Conservation (phyloP, 108 stramenopile genomes). For the Asterionellopsis glacialis region DNA sequence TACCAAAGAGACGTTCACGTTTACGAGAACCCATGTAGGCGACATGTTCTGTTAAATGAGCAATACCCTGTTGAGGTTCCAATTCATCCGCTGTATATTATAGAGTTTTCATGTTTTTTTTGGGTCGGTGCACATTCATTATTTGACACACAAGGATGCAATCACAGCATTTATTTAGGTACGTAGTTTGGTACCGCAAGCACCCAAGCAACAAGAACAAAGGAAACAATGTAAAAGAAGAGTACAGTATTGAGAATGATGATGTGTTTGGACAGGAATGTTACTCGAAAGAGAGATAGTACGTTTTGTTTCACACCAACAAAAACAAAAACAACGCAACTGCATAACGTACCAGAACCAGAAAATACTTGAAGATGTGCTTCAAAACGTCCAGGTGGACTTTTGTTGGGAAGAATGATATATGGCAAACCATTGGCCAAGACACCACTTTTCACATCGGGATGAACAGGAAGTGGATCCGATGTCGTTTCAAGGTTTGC, state of each 20-base stretch:
- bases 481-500: constrained; percentile 18
- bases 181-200: too few species aligned
- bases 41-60: constrained; percentile 97
- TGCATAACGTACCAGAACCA: constrained; percentile 70
- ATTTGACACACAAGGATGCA: too few species aligned
- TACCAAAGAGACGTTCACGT: constrained; percentile 93
- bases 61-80: constrained; percentile 94
- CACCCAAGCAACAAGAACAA: too few species aligned
- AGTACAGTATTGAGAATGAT: too few species aligned
- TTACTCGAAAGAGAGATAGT: neutral
- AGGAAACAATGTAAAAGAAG: too few species aligned
- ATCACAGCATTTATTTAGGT: too few species aligned
- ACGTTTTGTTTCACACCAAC: neutral
- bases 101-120: neutral
- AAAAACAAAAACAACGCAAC: neutral
- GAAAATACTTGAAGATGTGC: constrained; percentile 94
- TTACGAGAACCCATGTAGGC: constrained; percentile 98
- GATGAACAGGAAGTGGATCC: constrained; percentile 72
- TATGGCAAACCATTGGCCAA: constrained; percentile 91
- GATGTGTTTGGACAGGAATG: too few species aligned
- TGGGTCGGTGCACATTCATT: neutral
- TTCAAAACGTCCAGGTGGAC: constrained; percentile 93
- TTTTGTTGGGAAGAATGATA: constrained; percentile 91
- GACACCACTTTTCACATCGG: constrained; percentile 59
- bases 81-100: constrained; percentile 76